A percentile compares a stretch with the other conserved stretches of the same genome.
These are phyloP conservation scores for Botrytis tulipae DNA, from an alignment of 2,329 filamentous ascomycete species.

Conservation along the genomic window DNA sequence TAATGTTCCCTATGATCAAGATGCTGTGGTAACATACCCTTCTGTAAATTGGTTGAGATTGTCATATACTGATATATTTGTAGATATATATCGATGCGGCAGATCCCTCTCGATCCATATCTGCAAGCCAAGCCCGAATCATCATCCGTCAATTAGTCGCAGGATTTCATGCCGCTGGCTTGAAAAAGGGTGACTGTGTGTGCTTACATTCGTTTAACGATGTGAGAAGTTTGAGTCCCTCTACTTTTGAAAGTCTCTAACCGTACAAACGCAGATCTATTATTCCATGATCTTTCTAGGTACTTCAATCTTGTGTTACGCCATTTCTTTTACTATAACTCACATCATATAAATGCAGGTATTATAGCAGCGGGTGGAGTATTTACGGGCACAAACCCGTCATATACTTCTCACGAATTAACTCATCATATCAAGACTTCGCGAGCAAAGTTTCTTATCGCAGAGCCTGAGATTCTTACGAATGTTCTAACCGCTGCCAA, in stretches of 20 bases:
- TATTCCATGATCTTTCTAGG: constrained; percentile 33
- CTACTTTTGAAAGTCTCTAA: not conserved
- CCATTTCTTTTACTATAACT: not conserved
- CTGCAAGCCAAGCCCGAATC: constrained; percentile 30
- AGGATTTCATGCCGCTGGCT: constrained; percentile 32
- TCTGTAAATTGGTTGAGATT: not conserved
- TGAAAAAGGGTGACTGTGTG: constrained; percentile 36
- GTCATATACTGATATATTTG: constrained; percentile 4
- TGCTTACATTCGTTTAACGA: constrained; percentile 38
- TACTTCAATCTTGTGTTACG: not conserved
- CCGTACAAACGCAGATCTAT: constrained; percentile 25
- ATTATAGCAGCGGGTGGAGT: constrained; percentile 35
- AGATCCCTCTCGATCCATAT: constrained; percentile 30
- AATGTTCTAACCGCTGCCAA: constrained; percentile 30
- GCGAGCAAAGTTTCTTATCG: constrained; percentile 32
- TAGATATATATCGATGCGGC: constrained; percentile 36
- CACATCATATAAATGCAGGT: constrained; percentile 24
- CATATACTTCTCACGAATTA: constrained; percentile 35
- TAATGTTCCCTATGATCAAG: constrained; percentile 27
- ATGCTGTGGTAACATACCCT: constrained; percentile 17
- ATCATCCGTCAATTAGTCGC: constrained; percentile 33
- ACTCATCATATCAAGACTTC: constrained; percentile 36
- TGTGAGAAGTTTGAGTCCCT: constrained; percentile 22
- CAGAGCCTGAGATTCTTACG: constrained; percentile 30
- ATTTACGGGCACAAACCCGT: constrained; percentile 35